A percentile compares a stretch with the other conserved stretches of the same genome.
Evolutionary conservation across 2,329 filamentous ascomycete genomes (phyloP).

Genomic region (Sphaerulina populicola): DNA sequence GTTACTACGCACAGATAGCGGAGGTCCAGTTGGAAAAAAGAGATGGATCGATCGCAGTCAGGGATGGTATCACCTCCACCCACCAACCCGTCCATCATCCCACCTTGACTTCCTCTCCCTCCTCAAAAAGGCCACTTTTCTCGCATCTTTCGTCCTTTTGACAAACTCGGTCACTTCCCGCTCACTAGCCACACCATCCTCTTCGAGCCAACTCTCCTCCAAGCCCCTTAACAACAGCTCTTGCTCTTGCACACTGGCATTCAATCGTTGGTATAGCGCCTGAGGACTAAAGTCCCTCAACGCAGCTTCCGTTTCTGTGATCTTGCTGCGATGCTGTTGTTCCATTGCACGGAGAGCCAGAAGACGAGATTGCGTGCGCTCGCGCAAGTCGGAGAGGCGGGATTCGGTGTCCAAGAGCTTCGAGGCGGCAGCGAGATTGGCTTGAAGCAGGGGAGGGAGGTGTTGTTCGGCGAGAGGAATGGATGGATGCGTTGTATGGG

Average conservation of each 20-base stretch:
- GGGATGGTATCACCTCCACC: conserved; percentile 61
- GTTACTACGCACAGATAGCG: no score
- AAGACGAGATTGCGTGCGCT: conserved; percentile 68
- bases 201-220: conserved; percentile 87
- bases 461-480: conserved; percentile 56
- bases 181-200: conserved; percentile 56
- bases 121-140: conserved; percentile 67
- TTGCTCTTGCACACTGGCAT: conserved; percentile 71
- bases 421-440: conserved; percentile 63
- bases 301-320: conserved; percentile 78
- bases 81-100: conserved; percentile 92
- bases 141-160: conserved; percentile 68
- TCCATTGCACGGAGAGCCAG: conserved; percentile 78
- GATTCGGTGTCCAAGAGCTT: conserved; percentile 54
- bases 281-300: conserved; percentile 78
- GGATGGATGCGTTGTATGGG: conserved; percentile 62
- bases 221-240: conserved; percentile 70
- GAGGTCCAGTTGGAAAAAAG: no score
- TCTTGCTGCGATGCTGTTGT: conserved; percentile 83
- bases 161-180: conserved; percentile 82
- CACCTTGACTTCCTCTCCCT: conserved; percentile 84
- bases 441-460: conserved; percentile 56
- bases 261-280: conserved; percentile 73
- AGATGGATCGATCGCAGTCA: no score
- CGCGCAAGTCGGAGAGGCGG: conserved; percentile 54